Conservation (phyloP, 73 alveolate species). For the Symbiodinium natans region DNA sequence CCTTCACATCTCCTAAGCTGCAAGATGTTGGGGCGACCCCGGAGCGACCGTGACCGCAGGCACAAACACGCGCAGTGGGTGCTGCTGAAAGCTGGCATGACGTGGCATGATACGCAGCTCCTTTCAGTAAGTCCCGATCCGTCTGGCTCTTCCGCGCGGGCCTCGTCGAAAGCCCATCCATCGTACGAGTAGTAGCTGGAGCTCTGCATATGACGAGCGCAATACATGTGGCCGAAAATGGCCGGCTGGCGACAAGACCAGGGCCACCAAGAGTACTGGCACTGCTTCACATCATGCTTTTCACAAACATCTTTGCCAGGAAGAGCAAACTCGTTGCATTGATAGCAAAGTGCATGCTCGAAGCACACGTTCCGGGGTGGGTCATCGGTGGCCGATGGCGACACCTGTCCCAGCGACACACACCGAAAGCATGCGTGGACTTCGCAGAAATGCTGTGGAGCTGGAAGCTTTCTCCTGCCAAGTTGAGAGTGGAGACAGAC, state of each 20-base stretch:
- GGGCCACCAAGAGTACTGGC: not conserved
- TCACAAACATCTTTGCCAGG: slow-evolving; percentile 22
- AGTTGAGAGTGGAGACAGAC: not conserved
- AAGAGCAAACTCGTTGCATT: slow-evolving; percentile 35
- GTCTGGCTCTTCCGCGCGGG: not conserved
- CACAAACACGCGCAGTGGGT: too few relatives aligned
- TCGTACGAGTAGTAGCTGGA: not conserved
- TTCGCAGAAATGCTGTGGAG: slow-evolving; percentile 17
- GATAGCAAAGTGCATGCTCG: slow-evolving; percentile 27
- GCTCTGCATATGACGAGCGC: not conserved
- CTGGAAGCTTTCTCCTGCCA: slow-evolving; percentile 5
- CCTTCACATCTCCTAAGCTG: not conserved
- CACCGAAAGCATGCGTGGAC: slow-evolving; percentile 37
- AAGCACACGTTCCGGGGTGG: slow-evolving; percentile 53
- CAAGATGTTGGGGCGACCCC: too few relatives aligned
- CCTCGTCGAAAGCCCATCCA: not conserved
- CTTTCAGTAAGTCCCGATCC: not conserved
- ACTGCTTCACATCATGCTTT: slow-evolving; percentile 12
- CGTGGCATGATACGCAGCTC: too few relatives aligned
- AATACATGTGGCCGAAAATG: not conserved
- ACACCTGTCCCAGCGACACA: not conserved
- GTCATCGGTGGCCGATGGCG: slow-evolving; percentile 10
- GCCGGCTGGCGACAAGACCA: not conserved
- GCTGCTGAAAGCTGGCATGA: too few relatives aligned
- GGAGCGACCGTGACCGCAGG: too few relatives aligned